Evolutionary conservation across 768 basidiomycete species (phyloP).

Genomic region (Lentinula lateritia): DNA sequence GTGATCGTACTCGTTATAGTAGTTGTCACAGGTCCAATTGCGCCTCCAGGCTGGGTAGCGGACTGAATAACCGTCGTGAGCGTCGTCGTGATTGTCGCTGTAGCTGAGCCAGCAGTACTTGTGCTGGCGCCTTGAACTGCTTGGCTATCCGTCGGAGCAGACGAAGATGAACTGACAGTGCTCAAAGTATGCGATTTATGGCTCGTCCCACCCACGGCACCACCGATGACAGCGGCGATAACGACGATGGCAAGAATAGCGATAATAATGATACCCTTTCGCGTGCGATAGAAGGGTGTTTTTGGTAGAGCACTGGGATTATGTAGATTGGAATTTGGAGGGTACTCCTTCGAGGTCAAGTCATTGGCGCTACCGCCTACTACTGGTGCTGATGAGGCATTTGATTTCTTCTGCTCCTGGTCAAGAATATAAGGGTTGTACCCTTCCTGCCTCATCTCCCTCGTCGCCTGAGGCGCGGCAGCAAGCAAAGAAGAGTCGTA

Average conservation of each 20-base stretch:
- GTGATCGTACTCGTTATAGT: background rate
- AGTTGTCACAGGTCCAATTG: background rate
- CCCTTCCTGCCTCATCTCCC: conserved; percentile 37
- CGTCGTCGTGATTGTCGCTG: background rate
- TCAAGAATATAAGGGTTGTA: conserved; percentile 35
- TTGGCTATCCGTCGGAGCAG: background rate
- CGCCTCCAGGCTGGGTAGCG: background rate
- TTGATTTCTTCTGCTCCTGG: conserved; percentile 10
- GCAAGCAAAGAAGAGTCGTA: conserved; percentile 37
- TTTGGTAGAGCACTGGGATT: conserved; percentile 24
- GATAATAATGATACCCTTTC: conserved; percentile 37
- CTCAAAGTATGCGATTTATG: conserved; percentile 3
- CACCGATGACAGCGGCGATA: conserved; percentile 49
- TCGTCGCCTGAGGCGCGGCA: conserved; percentile 35
- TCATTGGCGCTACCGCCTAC: background rate
- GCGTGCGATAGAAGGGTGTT: conserved; percentile 39
- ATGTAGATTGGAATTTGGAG: background rate
- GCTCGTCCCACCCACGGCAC: conserved; percentile 48
- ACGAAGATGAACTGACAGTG: background rate
- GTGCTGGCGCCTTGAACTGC: background rate
- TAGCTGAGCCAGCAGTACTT: background rate
- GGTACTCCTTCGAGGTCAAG: background rate
- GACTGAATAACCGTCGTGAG: background rate
- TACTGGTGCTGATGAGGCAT: conserved; percentile 4
- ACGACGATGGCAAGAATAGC: conserved; percentile 32